Percentiles rank a stretch among this genome's conserved stretches.
Evolutionary conservation across 2,329 filamentous ascomycete species (phyloP).

Genomic region (Pseudogymnoascus sp.): DNA sequence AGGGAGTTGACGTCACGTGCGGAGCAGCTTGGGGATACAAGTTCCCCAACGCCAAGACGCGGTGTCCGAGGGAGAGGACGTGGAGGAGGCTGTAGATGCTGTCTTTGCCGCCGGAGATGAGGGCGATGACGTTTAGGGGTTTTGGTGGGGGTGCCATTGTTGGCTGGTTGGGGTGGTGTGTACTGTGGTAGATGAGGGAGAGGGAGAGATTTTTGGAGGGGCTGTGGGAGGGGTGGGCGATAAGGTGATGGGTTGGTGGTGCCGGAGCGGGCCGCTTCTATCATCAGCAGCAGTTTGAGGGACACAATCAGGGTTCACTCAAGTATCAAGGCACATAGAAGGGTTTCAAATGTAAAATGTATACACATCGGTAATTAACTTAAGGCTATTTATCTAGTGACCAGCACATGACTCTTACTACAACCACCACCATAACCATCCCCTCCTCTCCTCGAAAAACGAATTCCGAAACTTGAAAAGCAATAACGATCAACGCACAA

Average conservation of each 20-base stretch:
- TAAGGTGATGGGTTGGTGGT: neutral
- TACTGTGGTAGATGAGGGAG: neutral
- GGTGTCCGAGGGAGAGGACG: conserved; percentile 78
- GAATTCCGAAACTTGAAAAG: neutral
- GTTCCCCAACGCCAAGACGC: conserved; percentile 82
- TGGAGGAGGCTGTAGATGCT: conserved; percentile 91
- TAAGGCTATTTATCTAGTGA: neutral
- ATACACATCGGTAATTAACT: neutral
- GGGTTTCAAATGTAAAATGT: neutral
- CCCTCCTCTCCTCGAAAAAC: neutral
- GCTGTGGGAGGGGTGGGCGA: neutral
- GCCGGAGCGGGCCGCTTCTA: neutral
- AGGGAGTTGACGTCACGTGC: neutral
- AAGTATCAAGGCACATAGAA: neutral
- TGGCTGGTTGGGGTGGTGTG: neutral
- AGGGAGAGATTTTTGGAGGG: neutral
- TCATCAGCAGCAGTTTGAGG: neutral
- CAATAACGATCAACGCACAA: neutral
- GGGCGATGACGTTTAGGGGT: conserved; percentile 70
- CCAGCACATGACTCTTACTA: neutral
- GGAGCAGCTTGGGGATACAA: conserved; percentile 53
- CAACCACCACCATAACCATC: neutral
- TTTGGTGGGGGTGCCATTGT: conserved; percentile 16
- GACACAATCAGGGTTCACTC: no score
- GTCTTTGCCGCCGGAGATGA: conserved; percentile 96